These are phyloP conservation scores for Apophysomyces trapeziformis DNA, from an alignment of 371 early-diverging fungal species.

Conservation along the genomic window DNA sequence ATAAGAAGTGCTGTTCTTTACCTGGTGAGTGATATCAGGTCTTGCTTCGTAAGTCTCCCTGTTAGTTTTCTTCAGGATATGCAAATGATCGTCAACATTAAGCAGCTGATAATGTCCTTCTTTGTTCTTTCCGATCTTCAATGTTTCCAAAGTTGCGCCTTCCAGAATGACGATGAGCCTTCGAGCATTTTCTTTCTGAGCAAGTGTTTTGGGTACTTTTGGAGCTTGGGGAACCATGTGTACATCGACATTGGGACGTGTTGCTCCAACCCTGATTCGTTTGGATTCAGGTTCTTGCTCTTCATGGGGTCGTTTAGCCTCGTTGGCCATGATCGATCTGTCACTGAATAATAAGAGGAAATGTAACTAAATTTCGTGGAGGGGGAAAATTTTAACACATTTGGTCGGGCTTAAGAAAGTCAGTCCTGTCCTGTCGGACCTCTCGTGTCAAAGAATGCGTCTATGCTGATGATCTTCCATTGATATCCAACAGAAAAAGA, in stretches of 20 bases:
- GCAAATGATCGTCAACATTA: constrained; percentile 97
- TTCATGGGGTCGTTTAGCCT: constrained; percentile 21
- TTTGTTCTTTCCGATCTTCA: constrained; percentile 90
- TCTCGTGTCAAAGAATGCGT: background rate
- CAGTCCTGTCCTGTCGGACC: background rate
- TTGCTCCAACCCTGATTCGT: constrained; percentile 53
- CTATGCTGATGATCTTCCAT: background rate
- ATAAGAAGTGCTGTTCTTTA: constrained; percentile 27
- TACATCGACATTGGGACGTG: constrained; percentile 51
- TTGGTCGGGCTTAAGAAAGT: background rate
- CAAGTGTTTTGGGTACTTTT: constrained; percentile 75
- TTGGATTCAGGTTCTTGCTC: constrained; percentile 29
- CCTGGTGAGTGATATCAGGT: constrained; percentile 98
- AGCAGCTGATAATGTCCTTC: constrained; percentile 91
- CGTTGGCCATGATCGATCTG: constrained; percentile 17
- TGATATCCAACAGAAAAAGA: background rate
- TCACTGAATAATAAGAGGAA: too few relatives aligned
- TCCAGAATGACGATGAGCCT: constrained; percentile 95
- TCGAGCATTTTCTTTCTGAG: constrained; percentile 76
- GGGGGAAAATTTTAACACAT: too few relatives aligned
- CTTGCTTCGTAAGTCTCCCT: constrained; percentile 85
- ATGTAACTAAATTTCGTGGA: too few relatives aligned
- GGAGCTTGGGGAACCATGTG: constrained; percentile 78
- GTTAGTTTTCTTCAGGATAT: constrained; percentile 84
- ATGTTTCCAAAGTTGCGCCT: constrained; percentile 91